A percentile compares a stretch with the other conserved stretches of the same genome.
Evolutionary conservation across 1,284 basidiomycete species (phyloP).

Genomic region (Cutaneotrichosporon sp.): DNA sequence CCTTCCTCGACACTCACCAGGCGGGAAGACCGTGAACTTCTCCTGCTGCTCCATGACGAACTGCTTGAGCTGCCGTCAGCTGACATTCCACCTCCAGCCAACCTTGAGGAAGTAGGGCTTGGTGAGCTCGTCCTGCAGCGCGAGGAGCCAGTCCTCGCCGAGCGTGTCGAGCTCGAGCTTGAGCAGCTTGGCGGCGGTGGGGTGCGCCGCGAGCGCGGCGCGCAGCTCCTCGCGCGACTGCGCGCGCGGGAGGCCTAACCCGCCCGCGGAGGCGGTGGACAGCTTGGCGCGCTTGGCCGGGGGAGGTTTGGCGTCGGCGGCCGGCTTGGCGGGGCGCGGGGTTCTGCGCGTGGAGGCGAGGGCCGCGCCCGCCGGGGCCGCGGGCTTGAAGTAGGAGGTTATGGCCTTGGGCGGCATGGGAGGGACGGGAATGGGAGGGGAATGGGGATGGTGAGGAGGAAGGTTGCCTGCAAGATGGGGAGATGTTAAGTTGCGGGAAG

Average conservation of each 20-base stretch:
- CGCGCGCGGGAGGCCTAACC: slow-evolving; percentile 18
- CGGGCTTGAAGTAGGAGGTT: slow-evolving; percentile 25
- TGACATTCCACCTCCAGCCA: not conserved
- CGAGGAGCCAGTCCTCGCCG: slow-evolving; percentile 55
- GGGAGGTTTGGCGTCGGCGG: slow-evolving; percentile 7
- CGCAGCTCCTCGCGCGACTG: slow-evolving; percentile 36
- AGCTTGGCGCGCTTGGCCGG: slow-evolving; percentile 13
- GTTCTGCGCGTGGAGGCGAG: not conserved
- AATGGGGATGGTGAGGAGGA: not conserved
- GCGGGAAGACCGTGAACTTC: slow-evolving; percentile 56
- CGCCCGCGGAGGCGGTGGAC: not conserved
- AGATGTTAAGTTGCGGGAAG: not conserved
- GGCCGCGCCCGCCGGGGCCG: not conserved
- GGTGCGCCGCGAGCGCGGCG: slow-evolving; percentile 27
- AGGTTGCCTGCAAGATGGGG: not conserved
- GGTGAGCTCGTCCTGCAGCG: slow-evolving; percentile 51
- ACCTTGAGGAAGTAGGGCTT: slow-evolving; percentile 53
- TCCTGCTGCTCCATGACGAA: slow-evolving; percentile 47
- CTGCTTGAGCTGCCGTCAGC: slow-evolving; percentile 43
- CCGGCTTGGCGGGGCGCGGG: slow-evolving; percentile 30
- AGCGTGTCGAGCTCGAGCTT: slow-evolving; percentile 51
- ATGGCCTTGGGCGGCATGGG: slow-evolving; percentile 23
- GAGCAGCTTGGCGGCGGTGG: slow-evolving; percentile 33
- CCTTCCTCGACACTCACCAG: slow-evolving; percentile 53
- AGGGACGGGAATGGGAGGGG: not conserved